These are phyloP conservation scores for Medicago lupulina DNA, from an alignment of 306 rosid species.

Conservation along the genomic window DNA sequence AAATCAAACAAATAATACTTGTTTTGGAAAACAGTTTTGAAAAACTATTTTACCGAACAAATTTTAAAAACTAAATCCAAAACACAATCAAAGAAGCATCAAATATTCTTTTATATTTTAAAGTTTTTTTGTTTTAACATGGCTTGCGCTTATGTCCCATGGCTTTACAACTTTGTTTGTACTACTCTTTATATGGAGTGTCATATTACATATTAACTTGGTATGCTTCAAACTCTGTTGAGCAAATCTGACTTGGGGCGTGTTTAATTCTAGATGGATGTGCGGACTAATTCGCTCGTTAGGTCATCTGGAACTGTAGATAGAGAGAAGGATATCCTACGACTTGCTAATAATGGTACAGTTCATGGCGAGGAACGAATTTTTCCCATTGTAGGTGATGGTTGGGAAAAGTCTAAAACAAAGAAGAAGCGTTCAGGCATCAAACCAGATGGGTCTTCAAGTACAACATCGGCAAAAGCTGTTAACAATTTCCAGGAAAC, in stretches of 20 bases:
- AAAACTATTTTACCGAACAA: not conserved
- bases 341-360: constrained; percentile 68
- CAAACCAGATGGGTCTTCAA: constrained; percentile 80
- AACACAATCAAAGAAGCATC: not conserved
- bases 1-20: not conserved
- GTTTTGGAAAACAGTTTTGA: not conserved
- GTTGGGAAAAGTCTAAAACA: constrained; percentile 95
- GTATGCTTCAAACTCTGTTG: constrained; percentile 29
- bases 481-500: constrained; percentile 70
- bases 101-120: constrained; percentile 1
- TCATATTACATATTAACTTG: constrained; percentile 32
- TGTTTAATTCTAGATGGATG: constrained; percentile 66
- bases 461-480: constrained; percentile 57
- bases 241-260: constrained; percentile 49
- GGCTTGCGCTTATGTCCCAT: constrained; percentile 6
- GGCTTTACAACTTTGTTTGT: constrained; percentile 3
- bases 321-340: constrained; percentile 74
- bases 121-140: not conserved
- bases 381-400: constrained; percentile 76
- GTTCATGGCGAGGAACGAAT: constrained; percentile 77
- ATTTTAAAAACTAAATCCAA: constrained; percentile 2
- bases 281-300: constrained; percentile 68
- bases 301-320: constrained; percentile 73
- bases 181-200: constrained; percentile 17
- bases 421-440: constrained; percentile 85